Percentiles rank a stretch among this genome's conserved stretches.
These are phyloP conservation scores for Paramecium caudatum DNA, from an alignment of 73 alveolate species.

Conservation along the genomic window DNA sequence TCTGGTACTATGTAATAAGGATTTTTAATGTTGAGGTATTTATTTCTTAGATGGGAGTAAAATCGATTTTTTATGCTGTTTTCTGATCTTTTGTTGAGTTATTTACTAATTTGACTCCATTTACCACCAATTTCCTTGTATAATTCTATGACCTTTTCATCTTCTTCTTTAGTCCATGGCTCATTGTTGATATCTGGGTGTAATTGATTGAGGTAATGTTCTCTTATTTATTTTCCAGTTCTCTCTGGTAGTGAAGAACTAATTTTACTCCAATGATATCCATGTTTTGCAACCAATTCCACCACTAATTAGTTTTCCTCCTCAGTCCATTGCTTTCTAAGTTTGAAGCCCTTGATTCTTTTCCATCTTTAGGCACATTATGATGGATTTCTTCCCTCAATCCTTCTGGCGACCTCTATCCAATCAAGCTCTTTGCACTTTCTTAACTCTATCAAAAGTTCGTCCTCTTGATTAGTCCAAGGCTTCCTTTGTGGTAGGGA, in stretches of 20 bases:
- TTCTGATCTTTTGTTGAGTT: conserved; percentile 95
- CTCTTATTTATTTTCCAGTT: conserved; percentile 74
- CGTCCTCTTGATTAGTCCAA: conserved; percentile 75
- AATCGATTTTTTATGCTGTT: conserved; percentile 95
- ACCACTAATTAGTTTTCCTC: conserved; percentile 65
- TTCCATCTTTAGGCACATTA: conserved; percentile 78
- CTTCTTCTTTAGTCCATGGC: conserved; percentile 73
- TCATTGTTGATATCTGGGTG: conserved; percentile 73
- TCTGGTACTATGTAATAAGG: conserved; percentile 66
- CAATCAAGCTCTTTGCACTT: conserved; percentile 61
- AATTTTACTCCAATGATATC: conserved; percentile 73
- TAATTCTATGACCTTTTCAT: conserved; percentile 67
- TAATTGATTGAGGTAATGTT: conserved; percentile 69
- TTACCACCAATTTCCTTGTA: conserved; percentile 87
- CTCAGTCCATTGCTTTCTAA: conserved; percentile 74
- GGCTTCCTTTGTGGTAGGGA: conserved; percentile 65
- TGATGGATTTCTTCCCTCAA: conserved; percentile 75
- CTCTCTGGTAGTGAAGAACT: conserved; percentile 61
- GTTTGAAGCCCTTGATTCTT: conserved; percentile 71
- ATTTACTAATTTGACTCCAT: conserved; percentile 93
- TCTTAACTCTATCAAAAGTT: conserved; percentile 44
- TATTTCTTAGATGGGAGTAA: conserved; percentile 75
- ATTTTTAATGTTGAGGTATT: conserved; percentile 60
- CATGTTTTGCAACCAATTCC: conserved; percentile 61
- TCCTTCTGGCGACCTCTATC: conserved; percentile 73